Percentiles rank a stretch among this genome's conserved stretches.
phyloP scores from a whole-genome alignment of 257 asterid genomes.

The Fraxinus quadrangulata region DNA sequence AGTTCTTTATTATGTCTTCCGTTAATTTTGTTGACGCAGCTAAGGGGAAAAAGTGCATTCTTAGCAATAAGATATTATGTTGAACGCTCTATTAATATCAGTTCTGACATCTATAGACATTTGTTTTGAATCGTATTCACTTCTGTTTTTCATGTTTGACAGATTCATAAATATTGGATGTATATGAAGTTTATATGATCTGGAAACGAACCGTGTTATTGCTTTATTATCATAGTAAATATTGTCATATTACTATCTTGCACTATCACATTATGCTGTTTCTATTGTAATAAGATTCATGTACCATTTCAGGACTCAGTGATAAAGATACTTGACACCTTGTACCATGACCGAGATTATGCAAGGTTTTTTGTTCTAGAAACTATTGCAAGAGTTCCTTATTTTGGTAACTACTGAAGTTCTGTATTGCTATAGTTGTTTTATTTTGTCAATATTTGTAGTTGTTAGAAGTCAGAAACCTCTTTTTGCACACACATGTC shows the following conservation, averaged over 20 bases:
- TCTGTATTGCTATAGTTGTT: conserved; percentile 17
- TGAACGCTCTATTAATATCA: background rate
- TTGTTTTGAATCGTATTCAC: background rate
- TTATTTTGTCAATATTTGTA: background rate
- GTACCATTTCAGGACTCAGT: conserved; percentile 75
- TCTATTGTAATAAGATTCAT: conserved; percentile 23
- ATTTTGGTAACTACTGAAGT: conserved; percentile 70
- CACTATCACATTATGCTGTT: background rate
- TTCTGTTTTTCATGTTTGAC: background rate
- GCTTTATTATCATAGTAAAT: background rate
- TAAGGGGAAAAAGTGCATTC: background rate
- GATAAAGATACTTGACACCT: conserved; percentile 79
- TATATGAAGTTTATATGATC: background rate
- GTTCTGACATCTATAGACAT: background rate
- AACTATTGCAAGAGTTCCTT: conserved; percentile 98
- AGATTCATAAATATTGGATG: background rate
- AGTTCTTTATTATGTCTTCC: background rate
- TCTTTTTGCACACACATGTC: background rate
- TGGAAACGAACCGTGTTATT: background rate
- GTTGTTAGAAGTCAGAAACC: background rate
- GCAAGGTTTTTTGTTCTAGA: conserved; percentile 94
- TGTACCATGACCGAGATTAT: conserved; percentile 80
- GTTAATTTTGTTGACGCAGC: background rate
- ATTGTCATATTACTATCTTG: background rate
- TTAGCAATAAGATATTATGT: background rate